phyloP scores from a whole-genome alignment of 768 basidiomycete species.

The Hygrocybe coccinea region DNA sequence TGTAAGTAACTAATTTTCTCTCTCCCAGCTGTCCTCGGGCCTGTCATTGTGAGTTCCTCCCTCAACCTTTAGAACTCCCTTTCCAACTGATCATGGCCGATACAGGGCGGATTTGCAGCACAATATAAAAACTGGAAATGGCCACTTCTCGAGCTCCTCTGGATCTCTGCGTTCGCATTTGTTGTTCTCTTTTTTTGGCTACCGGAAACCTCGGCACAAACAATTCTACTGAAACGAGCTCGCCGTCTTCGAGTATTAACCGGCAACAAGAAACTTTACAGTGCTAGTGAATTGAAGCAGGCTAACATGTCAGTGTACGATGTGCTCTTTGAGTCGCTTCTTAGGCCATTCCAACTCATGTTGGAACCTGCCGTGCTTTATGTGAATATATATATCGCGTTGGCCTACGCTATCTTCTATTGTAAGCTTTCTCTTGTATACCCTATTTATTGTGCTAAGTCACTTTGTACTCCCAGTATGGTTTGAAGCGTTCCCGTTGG shows the following conservation, averaged over 20 bases:
- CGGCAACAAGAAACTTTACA: conserved; percentile 23
- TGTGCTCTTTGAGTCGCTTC: conserved; percentile 22
- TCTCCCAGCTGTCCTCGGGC: conserved; percentile 23
- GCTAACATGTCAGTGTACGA: conserved; percentile 15
- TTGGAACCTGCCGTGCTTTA: conserved; percentile 29
- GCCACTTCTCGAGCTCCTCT: conserved; percentile 33
- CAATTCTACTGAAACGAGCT: conserved; percentile 29
- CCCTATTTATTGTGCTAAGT: background rate
- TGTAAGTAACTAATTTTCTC: background rate
- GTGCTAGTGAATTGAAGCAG: conserved; percentile 22
- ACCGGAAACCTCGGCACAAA: conserved; percentile 28
- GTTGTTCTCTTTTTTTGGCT: conserved; percentile 26
- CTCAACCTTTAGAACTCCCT: background rate
- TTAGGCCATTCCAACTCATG: conserved; percentile 28
- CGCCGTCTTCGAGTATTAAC: conserved; percentile 27
- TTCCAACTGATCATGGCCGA: background rate
- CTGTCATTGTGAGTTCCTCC: conserved; percentile 15
- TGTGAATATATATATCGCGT: conserved; percentile 29
- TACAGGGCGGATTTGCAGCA: conserved; percentile 29
- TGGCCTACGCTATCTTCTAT: conserved; percentile 20
- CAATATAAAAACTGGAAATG: conserved; percentile 30
- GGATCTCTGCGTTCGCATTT: conserved; percentile 26
- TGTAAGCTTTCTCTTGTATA: background rate
- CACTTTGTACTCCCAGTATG: conserved; percentile 31
- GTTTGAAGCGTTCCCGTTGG: conserved; percentile 33